Conservation (phyloP, 768 basidiomycete genomes). For the Amylocystis lapponica region DNA sequence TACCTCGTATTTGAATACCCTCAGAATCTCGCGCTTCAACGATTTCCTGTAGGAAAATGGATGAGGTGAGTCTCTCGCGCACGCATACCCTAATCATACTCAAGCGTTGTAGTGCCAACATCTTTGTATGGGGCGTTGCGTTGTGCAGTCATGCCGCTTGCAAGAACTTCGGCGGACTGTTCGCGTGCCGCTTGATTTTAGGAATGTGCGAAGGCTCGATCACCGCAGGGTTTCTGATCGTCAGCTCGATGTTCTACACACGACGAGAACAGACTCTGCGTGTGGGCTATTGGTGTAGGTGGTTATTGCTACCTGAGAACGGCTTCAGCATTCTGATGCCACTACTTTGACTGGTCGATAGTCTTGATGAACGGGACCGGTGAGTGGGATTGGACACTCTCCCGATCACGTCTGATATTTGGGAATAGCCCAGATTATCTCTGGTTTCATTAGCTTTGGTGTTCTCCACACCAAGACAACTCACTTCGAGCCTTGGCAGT, state of each 20-base stretch:
- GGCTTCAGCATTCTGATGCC: background rate
- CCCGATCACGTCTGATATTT: no score
- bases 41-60: conserved; percentile 75
- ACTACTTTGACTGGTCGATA: conserved; percentile 20
- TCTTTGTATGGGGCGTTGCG: conserved; percentile 59
- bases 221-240: conserved; percentile 73
- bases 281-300: conserved; percentile 77
- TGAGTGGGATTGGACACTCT: no score
- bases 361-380: conserved; percentile 76
- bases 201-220: conserved; percentile 70
- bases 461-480: conserved; percentile 51
- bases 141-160: conserved; percentile 64
- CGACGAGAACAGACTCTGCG: conserved; percentile 61
- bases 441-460: conserved; percentile 66
- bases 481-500: conserved; percentile 68
- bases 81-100: background rate
- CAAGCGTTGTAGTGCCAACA: conserved; percentile 46
- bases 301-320: background rate
- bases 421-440: conserved; percentile 57
- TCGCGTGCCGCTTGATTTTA: conserved; percentile 57
- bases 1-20: conserved; percentile 71
- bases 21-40: conserved; percentile 65
- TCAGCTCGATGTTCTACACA: conserved; percentile 76
- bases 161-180: conserved; percentile 59
- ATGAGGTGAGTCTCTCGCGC: conserved; percentile 50